Conservation (phyloP, 805 yeast species). For the Zygoascus biomembranicola region DNA sequence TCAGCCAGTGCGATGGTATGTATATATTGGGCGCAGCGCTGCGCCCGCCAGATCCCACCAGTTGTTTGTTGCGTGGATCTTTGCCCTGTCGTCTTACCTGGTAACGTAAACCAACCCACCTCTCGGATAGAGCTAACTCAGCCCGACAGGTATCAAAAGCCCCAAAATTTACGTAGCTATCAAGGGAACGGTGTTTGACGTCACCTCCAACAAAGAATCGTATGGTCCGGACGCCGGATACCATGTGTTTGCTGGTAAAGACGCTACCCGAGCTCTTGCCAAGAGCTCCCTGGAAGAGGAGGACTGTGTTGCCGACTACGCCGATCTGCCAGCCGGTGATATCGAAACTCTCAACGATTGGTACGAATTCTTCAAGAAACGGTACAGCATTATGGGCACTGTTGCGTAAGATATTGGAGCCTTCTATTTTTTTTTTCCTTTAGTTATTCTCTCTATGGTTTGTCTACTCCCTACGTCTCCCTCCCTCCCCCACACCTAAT, state of each 20-base stretch:
- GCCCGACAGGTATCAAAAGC: conserved; percentile 30
- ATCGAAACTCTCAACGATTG: conserved; percentile 60
- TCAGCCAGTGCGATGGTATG: neutral
- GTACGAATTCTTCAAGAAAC: conserved; percentile 53
- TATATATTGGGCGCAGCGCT: neutral
- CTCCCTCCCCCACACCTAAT: too few relatives aligned
- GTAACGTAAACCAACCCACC: too few relatives aligned
- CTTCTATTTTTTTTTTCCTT: neutral
- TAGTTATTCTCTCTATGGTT: too few relatives aligned
- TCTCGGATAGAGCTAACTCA: too few relatives aligned
- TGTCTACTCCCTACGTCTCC: too few relatives aligned
- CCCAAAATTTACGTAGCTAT: conserved; percentile 61
- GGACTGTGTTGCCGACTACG: conserved; percentile 36
- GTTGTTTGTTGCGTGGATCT: too few relatives aligned
- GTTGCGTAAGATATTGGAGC: neutral
- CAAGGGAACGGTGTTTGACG: conserved; percentile 73
- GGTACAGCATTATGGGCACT: conserved; percentile 40
- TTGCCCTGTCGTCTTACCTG: too few relatives aligned
- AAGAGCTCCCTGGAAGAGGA: conserved; percentile 51
- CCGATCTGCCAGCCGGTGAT: conserved; percentile 50
- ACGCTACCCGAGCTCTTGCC: conserved; percentile 70
- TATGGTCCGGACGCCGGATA: conserved; percentile 77
- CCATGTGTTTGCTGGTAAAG: conserved; percentile 65
- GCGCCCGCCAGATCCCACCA: neutral
- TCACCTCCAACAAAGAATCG: conserved; percentile 51